phyloP scores from a whole-genome alignment of 2,329 filamentous ascomycete species.

The Verticillium tricorpus region DNA sequence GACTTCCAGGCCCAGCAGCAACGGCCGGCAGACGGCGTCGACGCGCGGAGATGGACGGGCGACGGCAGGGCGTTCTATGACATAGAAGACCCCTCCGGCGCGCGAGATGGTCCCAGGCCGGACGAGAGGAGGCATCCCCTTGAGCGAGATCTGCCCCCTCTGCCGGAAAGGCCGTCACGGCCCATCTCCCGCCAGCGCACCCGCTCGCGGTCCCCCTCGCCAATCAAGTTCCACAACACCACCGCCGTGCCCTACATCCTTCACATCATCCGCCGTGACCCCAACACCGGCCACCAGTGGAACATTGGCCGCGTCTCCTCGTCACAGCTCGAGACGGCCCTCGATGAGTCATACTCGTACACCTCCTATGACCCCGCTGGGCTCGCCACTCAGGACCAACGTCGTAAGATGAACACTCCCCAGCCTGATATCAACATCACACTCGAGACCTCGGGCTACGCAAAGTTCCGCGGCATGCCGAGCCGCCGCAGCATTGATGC shows the following conservation, averaged over 20 bases:
- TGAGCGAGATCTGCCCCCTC: neutral
- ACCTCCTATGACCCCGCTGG: constrained; percentile 13
- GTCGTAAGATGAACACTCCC: constrained; percentile 10
- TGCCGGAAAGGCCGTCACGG: neutral
- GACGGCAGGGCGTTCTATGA: constrained; percentile 1
- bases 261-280: constrained; percentile 70
- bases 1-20: neutral
- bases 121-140: neutral
- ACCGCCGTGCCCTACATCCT: constrained; percentile 45
- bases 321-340: constrained; percentile 39
- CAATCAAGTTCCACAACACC: constrained; percentile 25
- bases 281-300: constrained; percentile 65
- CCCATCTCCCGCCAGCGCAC: neutral
- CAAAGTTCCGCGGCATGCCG: constrained; percentile 50
- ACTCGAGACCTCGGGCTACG: constrained; percentile 52
- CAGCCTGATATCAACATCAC: constrained; percentile 45
- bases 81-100: neutral
- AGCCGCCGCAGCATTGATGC: constrained; percentile 29
- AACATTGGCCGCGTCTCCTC: constrained; percentile 66
- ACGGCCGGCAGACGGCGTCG: neutral
- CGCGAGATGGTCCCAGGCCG: neutral
- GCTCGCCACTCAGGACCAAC: constrained; percentile 15
- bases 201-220: constrained; percentile 29
- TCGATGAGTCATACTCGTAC: constrained; percentile 22
- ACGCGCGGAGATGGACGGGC: neutral